Base-by-base conservation (phyloP, 129 eudicot species). In the Flaveria bidentis region DNA sequence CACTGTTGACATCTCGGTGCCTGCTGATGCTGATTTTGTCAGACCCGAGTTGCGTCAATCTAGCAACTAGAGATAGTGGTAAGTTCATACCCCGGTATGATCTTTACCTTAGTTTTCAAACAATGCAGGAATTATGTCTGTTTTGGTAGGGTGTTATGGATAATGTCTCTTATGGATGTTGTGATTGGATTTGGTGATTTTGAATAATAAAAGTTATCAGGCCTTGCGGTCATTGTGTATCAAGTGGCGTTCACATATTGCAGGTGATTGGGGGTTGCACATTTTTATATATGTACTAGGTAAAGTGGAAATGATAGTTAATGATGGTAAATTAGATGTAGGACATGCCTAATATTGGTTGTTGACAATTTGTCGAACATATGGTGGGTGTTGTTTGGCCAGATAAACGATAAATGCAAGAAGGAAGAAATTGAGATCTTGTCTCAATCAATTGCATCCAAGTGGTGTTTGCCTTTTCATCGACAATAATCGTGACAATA, bases 11-110 rank as follows among this genome's bases (percentile, higher is more conserved):
- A 94, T 88, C 42, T 94, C 97, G 0, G 97, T 94, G 69, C 85
- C 98, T 9, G 87, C 91, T 15, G 97, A 94, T 83, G 97, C 97
- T 6, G 97, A 88, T 73, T 94, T 94, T 61, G 98, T 91, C 39
- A 91, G 96, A 62, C 98, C 98, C 0, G 98, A 91, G 87, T 78
- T 91, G 75, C 87, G 98, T 20, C 92, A 90, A 57, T 56, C 81
- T 9, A 74, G 79, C 83, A 86, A 81, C 82, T 86, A 53, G 65
- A 23, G 65, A 58, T 58, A 14, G 13, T 56, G 23, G 26, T 17
- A 2, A 4, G 69, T 25, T 41, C 26, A n/a, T 5, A 16, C 45
- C 18, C 50, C 16, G 60, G 65, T 58, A 11, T 57, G 64, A 11
- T 57, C 41, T 22, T 3, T 22, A 23, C 33, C 33, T 8, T 57